Percentiles rank a stretch among this genome's conserved stretches.
Evolutionary conservation across 257 asterid species (phyloP).

Genomic region (Dorcoceras hygrometricum): DNA sequence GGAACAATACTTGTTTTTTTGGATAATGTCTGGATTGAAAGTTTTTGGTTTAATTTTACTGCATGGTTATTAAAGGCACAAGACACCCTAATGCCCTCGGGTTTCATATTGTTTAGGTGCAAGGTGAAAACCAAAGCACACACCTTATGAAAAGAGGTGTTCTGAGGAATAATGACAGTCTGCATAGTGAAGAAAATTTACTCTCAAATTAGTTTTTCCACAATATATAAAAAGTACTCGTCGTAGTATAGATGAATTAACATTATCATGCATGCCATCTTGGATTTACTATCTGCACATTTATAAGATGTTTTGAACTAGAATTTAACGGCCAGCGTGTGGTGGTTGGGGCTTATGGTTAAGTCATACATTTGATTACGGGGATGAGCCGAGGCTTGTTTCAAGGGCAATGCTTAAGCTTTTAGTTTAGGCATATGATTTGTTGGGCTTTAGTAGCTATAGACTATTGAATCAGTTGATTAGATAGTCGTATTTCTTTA

Average conservation of each 20-base stretch:
- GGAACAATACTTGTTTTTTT: slow-evolving; percentile 3
- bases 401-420: too few species aligned
- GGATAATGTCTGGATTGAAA: background rate
- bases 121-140: background rate
- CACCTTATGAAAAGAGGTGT: background rate
- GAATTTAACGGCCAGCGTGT: background rate
- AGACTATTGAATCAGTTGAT: background rate
- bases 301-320: background rate
- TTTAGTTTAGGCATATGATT: background rate
- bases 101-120: background rate
- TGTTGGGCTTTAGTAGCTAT: background rate
- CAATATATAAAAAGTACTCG: background rate
- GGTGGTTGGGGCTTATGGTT: background rate
- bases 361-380: background rate
- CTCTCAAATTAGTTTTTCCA: background rate
- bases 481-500: background rate
- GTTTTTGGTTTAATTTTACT: slow-evolving; percentile 1
- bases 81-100: too few species aligned
- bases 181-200: background rate
- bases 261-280: background rate
- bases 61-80: background rate
- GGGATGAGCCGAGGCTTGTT: background rate
- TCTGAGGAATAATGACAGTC: background rate
- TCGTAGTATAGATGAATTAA: background rate
- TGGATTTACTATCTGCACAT: background rate